Percentiles rank a stretch among this genome's conserved stretches.
Conservation (phyloP, 441 rosid species). For the Aleurites moluccanus region DNA sequence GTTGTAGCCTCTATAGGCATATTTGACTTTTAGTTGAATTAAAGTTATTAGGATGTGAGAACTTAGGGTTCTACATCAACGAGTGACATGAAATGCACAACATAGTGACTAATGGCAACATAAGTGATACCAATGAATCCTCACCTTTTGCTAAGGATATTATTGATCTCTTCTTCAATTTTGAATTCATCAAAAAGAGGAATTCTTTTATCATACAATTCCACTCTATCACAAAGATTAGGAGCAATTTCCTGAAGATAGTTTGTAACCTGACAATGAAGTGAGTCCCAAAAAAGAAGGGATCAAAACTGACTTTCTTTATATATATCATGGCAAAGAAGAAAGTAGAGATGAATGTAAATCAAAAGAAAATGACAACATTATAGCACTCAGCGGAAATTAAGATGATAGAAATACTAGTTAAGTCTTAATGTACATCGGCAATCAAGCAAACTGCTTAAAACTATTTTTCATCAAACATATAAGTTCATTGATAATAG, state of each 20-base stretch:
- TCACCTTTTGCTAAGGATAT: conserved; percentile 90
- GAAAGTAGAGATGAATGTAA: not conserved
- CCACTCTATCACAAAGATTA: conserved; percentile 87
- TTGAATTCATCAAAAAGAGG: conserved; percentile 88
- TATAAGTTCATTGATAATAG: not conserved
- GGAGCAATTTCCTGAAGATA: conserved; percentile 97
- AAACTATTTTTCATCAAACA: not conserved
- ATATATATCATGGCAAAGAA: conserved; percentile 4
- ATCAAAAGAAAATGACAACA: not conserved
- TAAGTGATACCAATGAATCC: conserved; percentile 19
- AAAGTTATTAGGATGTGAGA: too few species aligned
- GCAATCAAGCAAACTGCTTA: not conserved
- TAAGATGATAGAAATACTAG: not conserved
- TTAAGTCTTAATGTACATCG: not conserved
- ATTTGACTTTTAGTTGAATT: too few species aligned
- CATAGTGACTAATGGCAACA: not conserved
- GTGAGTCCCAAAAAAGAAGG: conserved; percentile 1
- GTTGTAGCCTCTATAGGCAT: too few species aligned
- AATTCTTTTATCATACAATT: conserved; percentile 65
- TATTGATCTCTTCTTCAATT: conserved; percentile 84
- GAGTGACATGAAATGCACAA: too few species aligned
- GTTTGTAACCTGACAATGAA: conserved; percentile 72
- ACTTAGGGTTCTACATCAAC: too few species aligned
- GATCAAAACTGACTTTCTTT: not conserved
- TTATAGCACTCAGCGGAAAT: conserved; percentile 5